Conservation (phyloP, 352 stramenopile species). For the Phytophthora nicotianae region DNA sequence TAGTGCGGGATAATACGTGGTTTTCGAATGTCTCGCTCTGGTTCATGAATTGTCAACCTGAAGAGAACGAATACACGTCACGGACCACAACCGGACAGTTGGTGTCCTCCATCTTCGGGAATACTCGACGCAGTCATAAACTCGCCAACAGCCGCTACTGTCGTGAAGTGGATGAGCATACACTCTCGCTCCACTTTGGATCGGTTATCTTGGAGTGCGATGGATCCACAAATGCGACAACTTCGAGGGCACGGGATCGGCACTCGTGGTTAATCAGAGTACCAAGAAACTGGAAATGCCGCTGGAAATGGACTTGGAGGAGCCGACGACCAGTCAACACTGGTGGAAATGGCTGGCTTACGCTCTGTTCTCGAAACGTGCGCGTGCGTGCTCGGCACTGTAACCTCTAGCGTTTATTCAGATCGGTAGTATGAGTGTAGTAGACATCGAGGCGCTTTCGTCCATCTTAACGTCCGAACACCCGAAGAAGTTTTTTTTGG, state of each 20-base stretch:
- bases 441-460: conserved; percentile 3
- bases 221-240: background rate
- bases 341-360: conserved; percentile 26
- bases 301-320: background rate
- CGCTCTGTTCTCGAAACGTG: conserved; percentile 12
- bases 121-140: background rate
- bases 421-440: conserved; percentile 1
- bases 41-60: background rate
- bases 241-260: background rate
- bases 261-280: conserved; percentile 3
- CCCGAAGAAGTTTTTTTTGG: conserved; percentile 9
- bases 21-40: conserved; percentile 6
- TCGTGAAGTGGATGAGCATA: background rate
- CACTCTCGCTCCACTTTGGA: background rate
- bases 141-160: background rate
- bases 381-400: background rate
- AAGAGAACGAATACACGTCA: background rate
- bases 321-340: background rate
- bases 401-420: background rate
- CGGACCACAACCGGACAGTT: conserved; percentile 6
- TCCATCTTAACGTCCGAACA: conserved; percentile 8
- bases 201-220: background rate
- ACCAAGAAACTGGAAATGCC: background rate
- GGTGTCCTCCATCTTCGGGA: conserved; percentile 12
- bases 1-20: conserved; percentile 7